Evolutionary conservation across 805 yeast species (phyloP).

Genomic region (Komagataella pseudopastoris): DNA sequence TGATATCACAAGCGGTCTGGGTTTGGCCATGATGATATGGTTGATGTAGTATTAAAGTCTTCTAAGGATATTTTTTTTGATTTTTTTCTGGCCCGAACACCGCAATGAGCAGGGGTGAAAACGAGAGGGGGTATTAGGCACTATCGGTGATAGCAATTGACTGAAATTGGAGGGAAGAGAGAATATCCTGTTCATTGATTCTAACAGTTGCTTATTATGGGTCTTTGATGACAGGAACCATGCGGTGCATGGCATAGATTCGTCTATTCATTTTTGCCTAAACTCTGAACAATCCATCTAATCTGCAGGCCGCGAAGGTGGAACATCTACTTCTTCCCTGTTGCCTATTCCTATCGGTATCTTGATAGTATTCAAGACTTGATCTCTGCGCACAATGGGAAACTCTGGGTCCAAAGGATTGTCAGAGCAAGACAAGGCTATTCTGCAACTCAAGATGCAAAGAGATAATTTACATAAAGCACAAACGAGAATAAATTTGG

Average conservation of each 20-base stretch:
- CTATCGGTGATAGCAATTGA: background rate
- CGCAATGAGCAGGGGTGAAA: background rate
- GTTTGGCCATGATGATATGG: conserved; percentile 9
- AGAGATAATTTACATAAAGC: conserved; percentile 75
- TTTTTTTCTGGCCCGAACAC: background rate
- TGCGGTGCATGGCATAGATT: background rate
- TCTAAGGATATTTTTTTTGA: background rate
- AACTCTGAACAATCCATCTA: background rate
- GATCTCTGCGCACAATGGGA: conserved; percentile 14
- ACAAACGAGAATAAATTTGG: conserved; percentile 39
- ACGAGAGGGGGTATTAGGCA: background rate
- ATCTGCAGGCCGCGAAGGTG: background rate
- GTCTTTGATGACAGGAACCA: background rate
- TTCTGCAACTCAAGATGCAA: conserved; percentile 77
- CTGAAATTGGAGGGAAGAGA: background rate
- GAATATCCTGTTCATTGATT: too few species aligned
- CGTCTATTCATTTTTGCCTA: background rate
- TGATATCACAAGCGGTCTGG: conserved; percentile 11
- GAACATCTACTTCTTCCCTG: background rate
- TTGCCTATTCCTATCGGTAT: background rate
- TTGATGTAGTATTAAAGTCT: background rate
- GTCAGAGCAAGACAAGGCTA: conserved; percentile 76
- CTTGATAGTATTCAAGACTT: background rate
- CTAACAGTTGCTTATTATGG: too few species aligned
- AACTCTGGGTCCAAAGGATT: conserved; percentile 22